phyloP scores from a whole-genome alignment of 345 rosid genomes.

The Moricandia arvensis region DNA sequence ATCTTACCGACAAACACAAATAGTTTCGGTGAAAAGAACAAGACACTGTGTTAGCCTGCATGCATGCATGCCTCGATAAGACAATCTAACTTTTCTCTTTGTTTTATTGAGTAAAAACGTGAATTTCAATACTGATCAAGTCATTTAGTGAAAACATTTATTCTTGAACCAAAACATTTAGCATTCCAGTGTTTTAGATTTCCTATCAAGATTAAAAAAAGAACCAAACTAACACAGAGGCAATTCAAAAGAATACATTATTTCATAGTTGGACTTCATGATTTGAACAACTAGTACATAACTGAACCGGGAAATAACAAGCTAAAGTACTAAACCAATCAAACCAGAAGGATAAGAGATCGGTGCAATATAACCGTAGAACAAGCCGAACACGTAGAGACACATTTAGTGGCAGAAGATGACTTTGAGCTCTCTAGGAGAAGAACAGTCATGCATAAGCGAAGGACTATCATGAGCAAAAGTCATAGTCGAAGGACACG shows the following conservation, averaged over 20 bases:
- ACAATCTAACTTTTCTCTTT: slow-evolving; percentile 8
- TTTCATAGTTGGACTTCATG: slow-evolving; percentile 4
- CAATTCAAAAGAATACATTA: slow-evolving; percentile 8
- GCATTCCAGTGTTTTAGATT: not conserved
- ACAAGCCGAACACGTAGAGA: not conserved
- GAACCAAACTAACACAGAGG: not conserved
- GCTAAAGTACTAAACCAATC: slow-evolving; percentile 9
- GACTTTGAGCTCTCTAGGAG: slow-evolving; percentile 90
- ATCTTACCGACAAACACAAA: slow-evolving; percentile 27
- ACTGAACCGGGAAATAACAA: slow-evolving; percentile 30
- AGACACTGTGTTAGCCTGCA: slow-evolving; percentile 15
- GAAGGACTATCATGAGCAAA: slow-evolving; percentile 86
- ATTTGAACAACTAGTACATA: slow-evolving; percentile 10
- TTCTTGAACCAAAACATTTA: not conserved
- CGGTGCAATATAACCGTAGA: not conserved
- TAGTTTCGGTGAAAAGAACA: slow-evolving; percentile 3
- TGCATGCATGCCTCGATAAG: slow-evolving; percentile 17
- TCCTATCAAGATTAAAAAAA: not conserved
- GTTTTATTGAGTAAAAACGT: not conserved
- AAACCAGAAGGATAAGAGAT: slow-evolving; percentile 18
- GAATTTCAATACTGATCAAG: not conserved
- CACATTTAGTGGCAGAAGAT: slow-evolving; percentile 78
- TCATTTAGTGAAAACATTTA: not conserved
- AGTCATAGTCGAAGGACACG: slow-evolving; percentile 84
- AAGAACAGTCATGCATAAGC: slow-evolving; percentile 82